Percentiles rank a stretch among this genome's conserved stretches.
Evolutionary conservation across 495 filamentous ascomycete species (phyloP).

Genomic region (Penicillium dipodomyicola): DNA sequence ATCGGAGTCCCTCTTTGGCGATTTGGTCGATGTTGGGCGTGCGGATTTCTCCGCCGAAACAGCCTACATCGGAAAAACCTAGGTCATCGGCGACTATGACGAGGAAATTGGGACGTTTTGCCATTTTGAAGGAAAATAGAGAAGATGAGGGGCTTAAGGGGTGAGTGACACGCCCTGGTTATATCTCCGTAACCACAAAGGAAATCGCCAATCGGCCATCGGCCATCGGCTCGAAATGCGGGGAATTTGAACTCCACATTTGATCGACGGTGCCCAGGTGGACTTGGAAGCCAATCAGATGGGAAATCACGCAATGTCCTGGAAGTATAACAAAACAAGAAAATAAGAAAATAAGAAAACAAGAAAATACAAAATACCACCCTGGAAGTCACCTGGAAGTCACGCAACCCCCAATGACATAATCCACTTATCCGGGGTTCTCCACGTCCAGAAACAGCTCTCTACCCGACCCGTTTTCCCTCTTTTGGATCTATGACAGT

Average conservation of each 20-base stretch:
- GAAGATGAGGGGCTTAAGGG: background rate
- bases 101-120: slow-evolving; percentile 61
- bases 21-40: slow-evolving; percentile 61
- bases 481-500: no score
- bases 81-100: slow-evolving; percentile 62
- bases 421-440: no score
- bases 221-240: slow-evolving; percentile 37
- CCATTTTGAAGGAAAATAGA: slow-evolving; percentile 11
- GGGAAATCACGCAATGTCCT: slow-evolving; percentile 16
- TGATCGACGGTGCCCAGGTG: slow-evolving; percentile 11
- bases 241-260: slow-evolving; percentile 19
- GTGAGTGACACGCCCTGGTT: background rate
- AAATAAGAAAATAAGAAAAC: no score
- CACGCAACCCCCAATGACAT: no score
- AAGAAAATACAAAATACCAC: no score
- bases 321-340: no score
- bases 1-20: slow-evolving; percentile 54
- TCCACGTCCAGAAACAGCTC: no score
- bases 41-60: slow-evolving; percentile 62
- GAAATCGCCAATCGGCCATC: slow-evolving; percentile 33
- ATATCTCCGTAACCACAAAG: background rate
- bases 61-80: slow-evolving; percentile 60
- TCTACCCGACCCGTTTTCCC: no score
- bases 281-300: slow-evolving; percentile 34
- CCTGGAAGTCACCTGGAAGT: no score